Conservation (phyloP, 164 flowering plant genomes). For the Vitis vinifera region DNA sequence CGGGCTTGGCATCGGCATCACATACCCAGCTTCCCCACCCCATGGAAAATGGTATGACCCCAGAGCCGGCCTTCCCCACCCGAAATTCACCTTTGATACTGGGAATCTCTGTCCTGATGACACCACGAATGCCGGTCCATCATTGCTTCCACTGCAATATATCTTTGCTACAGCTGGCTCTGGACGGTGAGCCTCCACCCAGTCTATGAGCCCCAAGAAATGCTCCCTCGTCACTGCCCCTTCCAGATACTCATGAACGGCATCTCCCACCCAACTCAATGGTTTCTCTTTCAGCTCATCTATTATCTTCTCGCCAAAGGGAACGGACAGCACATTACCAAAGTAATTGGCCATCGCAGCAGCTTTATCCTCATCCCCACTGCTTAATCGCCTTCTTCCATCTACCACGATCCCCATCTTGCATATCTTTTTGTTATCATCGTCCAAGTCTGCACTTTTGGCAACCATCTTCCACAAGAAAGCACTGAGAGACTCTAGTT, state of each 20-base stretch:
- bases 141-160: too few species aligned
- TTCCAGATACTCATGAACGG: slow-evolving; percentile 31
- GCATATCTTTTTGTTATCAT: background rate
- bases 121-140: too few species aligned
- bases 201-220: slow-evolving; percentile 27
- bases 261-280: slow-evolving; percentile 33
- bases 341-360: too few species aligned
- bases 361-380: background rate
- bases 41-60: slow-evolving; percentile 63
- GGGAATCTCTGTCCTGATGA: slow-evolving; percentile 49
- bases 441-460: background rate
- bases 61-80: slow-evolving; percentile 56
- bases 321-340: too few species aligned
- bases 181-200: too few species aligned
- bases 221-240: slow-evolving; percentile 40
- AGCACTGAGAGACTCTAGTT: too few species aligned
- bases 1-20: slow-evolving; percentile 64
- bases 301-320: too few species aligned
- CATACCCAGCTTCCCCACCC: slow-evolving; percentile 14
- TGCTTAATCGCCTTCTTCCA: slow-evolving; percentile 31
- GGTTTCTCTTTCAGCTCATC: too few species aligned
- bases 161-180: too few species aligned
- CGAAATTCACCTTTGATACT: slow-evolving; percentile 46
- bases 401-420: slow-evolving; percentile 56
- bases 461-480: slow-evolving; percentile 17